A percentile compares a stretch with the other conserved stretches of the same genome.
These are phyloP conservation scores for Aleurites moluccanus DNA, from an alignment of 441 rosid species.

Conservation along the genomic window DNA sequence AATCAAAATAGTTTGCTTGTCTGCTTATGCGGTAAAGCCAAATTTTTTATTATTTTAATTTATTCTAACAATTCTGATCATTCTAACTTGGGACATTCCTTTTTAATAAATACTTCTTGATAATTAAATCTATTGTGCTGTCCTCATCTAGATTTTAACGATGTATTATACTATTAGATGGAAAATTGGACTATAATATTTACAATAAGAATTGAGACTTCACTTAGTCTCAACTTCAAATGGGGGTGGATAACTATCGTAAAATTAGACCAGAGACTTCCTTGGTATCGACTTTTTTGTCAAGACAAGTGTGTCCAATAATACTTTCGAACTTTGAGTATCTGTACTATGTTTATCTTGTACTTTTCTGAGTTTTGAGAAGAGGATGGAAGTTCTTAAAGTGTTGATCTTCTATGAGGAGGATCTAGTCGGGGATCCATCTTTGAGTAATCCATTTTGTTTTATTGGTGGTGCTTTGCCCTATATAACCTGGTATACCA, in stretches of 20 bases:
- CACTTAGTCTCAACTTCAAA: neutral
- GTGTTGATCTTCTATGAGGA: neutral
- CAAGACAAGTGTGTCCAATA: no score
- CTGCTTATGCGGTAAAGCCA: neutral
- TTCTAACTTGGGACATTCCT: no score
- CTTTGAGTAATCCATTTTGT: neutral
- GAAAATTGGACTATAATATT: neutral
- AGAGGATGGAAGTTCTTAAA: neutral
- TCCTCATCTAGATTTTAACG: neutral
- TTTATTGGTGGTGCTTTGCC: neutral
- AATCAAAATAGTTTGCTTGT: neutral
- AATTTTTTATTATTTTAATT: no score
- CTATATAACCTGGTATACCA: neutral
- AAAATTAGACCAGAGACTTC: neutral
- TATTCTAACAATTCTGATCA: neutral
- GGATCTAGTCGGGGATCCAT: neutral
- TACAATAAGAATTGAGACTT: neutral
- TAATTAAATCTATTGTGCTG: neutral
- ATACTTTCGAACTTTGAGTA: neutral
- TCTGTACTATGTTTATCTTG: neutral
- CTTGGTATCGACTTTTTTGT: neutral
- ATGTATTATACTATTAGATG: neutral
- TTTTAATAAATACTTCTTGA: neutral
- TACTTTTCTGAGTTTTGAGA: neutral
- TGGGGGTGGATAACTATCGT: neutral